Conservation (phyloP, 2,329 filamentous ascomycete genomes). For the Colletotrichum sublineola region DNA sequence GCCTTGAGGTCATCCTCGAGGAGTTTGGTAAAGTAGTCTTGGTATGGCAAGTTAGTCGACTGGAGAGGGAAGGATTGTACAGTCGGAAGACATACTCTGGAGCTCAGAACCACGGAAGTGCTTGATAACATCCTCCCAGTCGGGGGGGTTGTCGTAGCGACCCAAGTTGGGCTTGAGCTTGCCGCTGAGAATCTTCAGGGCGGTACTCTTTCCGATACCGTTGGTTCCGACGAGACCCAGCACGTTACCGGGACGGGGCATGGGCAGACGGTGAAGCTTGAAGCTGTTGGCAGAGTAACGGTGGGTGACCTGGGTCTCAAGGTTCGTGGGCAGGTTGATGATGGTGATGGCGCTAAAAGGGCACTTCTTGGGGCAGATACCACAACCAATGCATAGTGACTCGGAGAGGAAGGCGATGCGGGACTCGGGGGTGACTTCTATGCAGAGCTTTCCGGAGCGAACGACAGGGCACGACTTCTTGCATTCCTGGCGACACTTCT, state of each 20-base stretch:
- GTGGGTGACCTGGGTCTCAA: slow-evolving; percentile 98
- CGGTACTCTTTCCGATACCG: slow-evolving; percentile 99
- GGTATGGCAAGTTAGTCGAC: slow-evolving; percentile 39
- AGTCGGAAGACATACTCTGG: slow-evolving; percentile 76
- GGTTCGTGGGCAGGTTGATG: slow-evolving; percentile 99
- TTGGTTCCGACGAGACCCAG: slow-evolving; percentile 97
- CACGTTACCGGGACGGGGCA: slow-evolving; percentile 94
- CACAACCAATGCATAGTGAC: slow-evolving; percentile 94
- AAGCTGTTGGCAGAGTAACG: slow-evolving; percentile 99
- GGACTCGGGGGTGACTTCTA: slow-evolving; percentile 89
- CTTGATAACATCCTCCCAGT: slow-evolving; percentile 99
- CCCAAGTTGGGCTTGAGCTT: slow-evolving; percentile 99
- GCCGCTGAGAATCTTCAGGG: slow-evolving; percentile 96
- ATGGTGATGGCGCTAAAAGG: slow-evolving; percentile 99
- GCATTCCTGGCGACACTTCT: slow-evolving; percentile 99
- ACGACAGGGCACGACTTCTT: slow-evolving; percentile 99
- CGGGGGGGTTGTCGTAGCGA: slow-evolving; percentile 93
- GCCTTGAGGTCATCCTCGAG: slow-evolving; percentile 97
- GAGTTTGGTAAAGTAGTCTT: slow-evolving; percentile 97
- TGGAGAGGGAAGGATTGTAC: background rate
- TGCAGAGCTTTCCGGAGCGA: slow-evolving; percentile 96
- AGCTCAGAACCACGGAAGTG: slow-evolving; percentile 98
- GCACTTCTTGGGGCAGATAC: slow-evolving; percentile 99
- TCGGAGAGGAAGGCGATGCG: slow-evolving; percentile 99
- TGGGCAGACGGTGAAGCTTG: slow-evolving; percentile 97